Conservation (phyloP, 2,329 filamentous ascomycete genomes). For the Apiospora kogelbergensis region DNA sequence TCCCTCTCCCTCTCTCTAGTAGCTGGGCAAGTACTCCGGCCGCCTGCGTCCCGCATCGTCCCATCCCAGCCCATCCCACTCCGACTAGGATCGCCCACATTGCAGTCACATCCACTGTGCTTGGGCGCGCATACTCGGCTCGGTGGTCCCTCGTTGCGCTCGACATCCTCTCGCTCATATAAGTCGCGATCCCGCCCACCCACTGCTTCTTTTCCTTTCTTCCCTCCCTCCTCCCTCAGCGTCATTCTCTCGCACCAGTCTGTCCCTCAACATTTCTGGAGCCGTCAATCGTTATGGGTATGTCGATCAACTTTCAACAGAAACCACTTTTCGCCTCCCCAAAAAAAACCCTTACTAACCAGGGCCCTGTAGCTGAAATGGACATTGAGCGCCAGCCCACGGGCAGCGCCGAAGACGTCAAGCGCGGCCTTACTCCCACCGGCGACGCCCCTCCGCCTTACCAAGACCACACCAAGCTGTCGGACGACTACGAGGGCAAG, state of each 20-base stretch:
- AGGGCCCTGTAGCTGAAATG: neutral
- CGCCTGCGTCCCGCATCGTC: neutral
- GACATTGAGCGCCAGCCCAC: conserved; percentile 4
- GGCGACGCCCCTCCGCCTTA: conserved; percentile 23
- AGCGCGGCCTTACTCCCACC: neutral
- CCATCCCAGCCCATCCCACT: neutral
- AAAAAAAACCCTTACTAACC: neutral
- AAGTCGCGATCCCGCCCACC: conserved; percentile 2
- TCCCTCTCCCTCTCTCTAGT: neutral
- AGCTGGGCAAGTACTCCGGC: too few species aligned
- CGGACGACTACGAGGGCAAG: conserved; percentile 32
- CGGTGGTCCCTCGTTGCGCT: neutral
- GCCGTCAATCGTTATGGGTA: conserved; percentile 1
- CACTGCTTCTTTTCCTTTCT: neutral
- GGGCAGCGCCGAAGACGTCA: neutral
- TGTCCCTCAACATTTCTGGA: neutral
- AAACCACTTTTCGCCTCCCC: neutral
- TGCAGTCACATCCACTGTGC: neutral
- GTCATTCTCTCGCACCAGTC: neutral
- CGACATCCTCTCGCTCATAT: neutral
- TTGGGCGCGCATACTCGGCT: neutral
- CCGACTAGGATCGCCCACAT: conserved; percentile 7
- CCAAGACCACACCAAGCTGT: conserved; percentile 25
- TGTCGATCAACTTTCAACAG: neutral
- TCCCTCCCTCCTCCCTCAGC: neutral